Conservation (phyloP, 1,284 basidiomycete genomes). For the Ceratobasidium sp. region DNA sequence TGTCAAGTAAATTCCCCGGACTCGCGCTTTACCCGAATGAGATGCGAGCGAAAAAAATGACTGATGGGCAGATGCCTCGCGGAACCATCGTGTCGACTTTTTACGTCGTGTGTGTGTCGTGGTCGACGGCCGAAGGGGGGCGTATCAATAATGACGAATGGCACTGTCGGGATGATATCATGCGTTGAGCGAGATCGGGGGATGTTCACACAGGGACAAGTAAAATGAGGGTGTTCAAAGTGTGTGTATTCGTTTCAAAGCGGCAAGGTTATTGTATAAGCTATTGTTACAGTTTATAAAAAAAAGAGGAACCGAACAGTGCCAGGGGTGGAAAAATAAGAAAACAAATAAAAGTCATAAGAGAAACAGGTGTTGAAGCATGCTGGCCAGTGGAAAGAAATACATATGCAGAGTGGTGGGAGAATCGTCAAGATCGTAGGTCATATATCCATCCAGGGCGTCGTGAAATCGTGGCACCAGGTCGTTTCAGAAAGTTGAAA, state of each 20-base stretch:
- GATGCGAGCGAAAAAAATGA: neutral
- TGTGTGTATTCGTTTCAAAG: too few relatives aligned
- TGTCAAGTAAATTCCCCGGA: neutral
- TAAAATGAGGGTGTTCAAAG: too few relatives aligned
- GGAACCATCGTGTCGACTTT: neutral
- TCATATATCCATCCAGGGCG: neutral
- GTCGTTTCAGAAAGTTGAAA: neutral
- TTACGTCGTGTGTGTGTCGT: neutral
- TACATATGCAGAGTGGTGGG: neutral
- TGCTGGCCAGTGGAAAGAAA: neutral
- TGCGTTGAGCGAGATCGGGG: neutral
- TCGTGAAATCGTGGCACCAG: constrained; percentile 14
- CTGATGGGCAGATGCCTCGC: neutral
- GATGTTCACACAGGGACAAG: neutral
- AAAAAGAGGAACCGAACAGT: too few relatives aligned
- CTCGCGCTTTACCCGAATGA: too few relatives aligned
- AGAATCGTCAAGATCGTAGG: constrained; percentile 13
- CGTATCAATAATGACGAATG: neutral
- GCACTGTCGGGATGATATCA: neutral
- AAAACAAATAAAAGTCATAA: neutral
- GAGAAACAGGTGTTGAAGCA: neutral
- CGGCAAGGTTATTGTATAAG: neutral
- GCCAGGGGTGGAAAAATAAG: too few relatives aligned
- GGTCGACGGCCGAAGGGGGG: neutral
- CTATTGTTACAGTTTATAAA: neutral